A percentile compares a stretch with the other conserved stretches of the same genome.
These are phyloP conservation scores for Fonsecaea monophora DNA, from an alignment of 2,329 filamentous ascomycete species.

Conservation along the genomic window DNA sequence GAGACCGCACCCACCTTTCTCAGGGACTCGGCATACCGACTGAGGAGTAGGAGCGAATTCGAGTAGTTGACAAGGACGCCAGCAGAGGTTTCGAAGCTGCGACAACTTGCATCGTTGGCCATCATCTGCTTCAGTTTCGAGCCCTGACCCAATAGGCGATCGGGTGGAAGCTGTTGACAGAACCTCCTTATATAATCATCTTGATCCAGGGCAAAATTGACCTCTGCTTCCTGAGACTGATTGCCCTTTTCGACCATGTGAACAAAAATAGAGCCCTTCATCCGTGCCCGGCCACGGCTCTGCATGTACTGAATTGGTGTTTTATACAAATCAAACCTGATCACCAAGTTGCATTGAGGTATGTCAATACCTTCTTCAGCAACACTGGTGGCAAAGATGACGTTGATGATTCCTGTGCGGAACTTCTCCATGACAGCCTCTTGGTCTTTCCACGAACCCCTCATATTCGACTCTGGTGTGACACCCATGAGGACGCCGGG, in stretches of 20 bases:
- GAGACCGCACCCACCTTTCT: conserved; percentile 57
- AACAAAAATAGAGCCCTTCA: conserved; percentile 77
- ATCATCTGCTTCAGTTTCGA: conserved; percentile 64
- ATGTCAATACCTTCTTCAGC: conserved; percentile 72
- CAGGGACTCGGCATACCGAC: conserved; percentile 38
- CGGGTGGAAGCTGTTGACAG: conserved; percentile 74
- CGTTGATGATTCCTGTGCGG: conserved; percentile 64
- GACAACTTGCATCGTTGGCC: conserved; percentile 52
- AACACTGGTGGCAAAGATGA: conserved; percentile 69
- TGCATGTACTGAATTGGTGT: conserved; percentile 97
- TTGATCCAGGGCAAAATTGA: conserved; percentile 64
- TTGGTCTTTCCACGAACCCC: conserved; percentile 75
- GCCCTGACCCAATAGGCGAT: conserved; percentile 72
- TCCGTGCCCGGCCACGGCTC: conserved; percentile 84
- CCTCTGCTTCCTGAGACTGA: conserved; percentile 62
- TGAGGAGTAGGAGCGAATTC: conserved; percentile 36
- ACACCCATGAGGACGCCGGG: conserved; percentile 70
- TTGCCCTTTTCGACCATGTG: conserved; percentile 83
- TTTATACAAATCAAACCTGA: conserved; percentile 80
- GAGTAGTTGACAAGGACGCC: conserved; percentile 37
- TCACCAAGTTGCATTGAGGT: conserved; percentile 69
- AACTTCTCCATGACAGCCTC: conserved; percentile 73
- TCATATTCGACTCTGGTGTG: conserved; percentile 62
- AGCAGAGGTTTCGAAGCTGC: conserved; percentile 32
- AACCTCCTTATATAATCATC: conserved; percentile 70